A percentile compares a stretch with the other conserved stretches of the same genome.
phyloP scores from a whole-genome alignment of 2,329 filamentous ascomycete genomes.

The Furcasterigmium sp. region DNA sequence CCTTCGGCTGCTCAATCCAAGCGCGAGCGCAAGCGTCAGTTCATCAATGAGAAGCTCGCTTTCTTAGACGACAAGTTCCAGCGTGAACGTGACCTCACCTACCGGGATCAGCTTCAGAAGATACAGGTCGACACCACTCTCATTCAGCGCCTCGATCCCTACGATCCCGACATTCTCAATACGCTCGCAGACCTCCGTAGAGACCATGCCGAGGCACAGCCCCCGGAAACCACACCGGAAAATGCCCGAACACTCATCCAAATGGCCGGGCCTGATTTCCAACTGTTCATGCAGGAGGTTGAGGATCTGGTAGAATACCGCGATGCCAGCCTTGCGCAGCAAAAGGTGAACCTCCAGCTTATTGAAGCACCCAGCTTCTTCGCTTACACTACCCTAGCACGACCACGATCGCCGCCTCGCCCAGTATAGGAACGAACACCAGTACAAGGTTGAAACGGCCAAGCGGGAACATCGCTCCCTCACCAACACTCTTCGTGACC shows the following conservation, averaged over 20 bases:
- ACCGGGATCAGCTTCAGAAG: slow-evolving; percentile 83
- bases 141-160: slow-evolving; percentile 80
- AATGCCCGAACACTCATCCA: slow-evolving; percentile 54
- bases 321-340: slow-evolving; percentile 74
- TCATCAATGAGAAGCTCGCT: slow-evolving; percentile 72
- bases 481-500: slow-evolving; percentile 56
- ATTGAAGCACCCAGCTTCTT: too few relatives aligned
- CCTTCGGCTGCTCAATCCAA: slow-evolving; percentile 57
- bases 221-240: slow-evolving; percentile 30
- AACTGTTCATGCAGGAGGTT: slow-evolving; percentile 78
- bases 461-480: slow-evolving; percentile 56
- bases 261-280: slow-evolving; percentile 79
- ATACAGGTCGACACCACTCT: slow-evolving; percentile 88
- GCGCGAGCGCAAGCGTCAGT: slow-evolving; percentile 82
- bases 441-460: slow-evolving; percentile 58
- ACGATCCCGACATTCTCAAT: slow-evolving; percentile 66
- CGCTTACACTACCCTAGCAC: slow-evolving; percentile 33
- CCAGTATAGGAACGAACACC: slow-evolving; percentile 53
- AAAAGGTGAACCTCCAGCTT: slow-evolving; percentile 75
- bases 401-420: slow-evolving; percentile 59
- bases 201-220: slow-evolving; percentile 43
- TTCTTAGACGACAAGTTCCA: slow-evolving; percentile 73
- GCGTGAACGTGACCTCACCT: slow-evolving; percentile 75
- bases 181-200: slow-evolving; percentile 61
- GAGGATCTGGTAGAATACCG: slow-evolving; percentile 84